These are phyloP conservation scores for Pseudonectria buxi DNA, from an alignment of 2,329 filamentous ascomycete species.

Conservation along the genomic window DNA sequence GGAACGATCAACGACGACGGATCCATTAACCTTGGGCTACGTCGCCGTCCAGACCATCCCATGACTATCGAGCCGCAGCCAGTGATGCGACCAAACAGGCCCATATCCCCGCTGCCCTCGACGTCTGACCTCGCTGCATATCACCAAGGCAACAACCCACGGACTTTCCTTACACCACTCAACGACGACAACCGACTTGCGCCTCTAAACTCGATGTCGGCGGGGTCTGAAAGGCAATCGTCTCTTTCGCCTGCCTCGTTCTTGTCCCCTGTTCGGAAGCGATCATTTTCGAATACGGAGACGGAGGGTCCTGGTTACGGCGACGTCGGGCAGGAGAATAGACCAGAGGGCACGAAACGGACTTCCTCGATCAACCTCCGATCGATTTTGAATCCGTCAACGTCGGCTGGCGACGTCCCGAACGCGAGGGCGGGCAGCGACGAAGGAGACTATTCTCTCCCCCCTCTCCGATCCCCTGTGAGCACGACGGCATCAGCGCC, in stretches of 20 bases:
- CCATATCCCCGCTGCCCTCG: conserved; percentile 36
- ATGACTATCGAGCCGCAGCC: conserved; percentile 42
- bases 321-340: conserved; percentile 36
- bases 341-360: conserved; percentile 41
- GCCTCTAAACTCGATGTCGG: conserved; percentile 43
- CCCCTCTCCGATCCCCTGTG: conserved; percentile 37
- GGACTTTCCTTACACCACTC: conserved; percentile 33
- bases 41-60: conserved; percentile 40
- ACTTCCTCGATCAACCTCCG: conserved; percentile 72
- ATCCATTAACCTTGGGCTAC: conserved; percentile 55
- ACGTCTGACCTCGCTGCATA: conserved; percentile 44
- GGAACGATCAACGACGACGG: conserved; percentile 57
- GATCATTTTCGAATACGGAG: conserved; percentile 58
- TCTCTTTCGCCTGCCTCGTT: conserved; percentile 57
- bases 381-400: conserved; percentile 61
- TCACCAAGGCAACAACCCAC: conserved; percentile 38
- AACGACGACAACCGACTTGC: conserved; percentile 53
- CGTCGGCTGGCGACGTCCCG: conserved; percentile 16
- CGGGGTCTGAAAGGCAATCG: conserved; percentile 43
- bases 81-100: conserved; percentile 36
- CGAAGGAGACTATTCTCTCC: conserved; percentile 34
- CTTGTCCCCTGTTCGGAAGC: conserved; percentile 54
- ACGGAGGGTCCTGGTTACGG: conserved; percentile 36
- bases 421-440: conserved; percentile 26
- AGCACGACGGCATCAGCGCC: conserved; percentile 34